Evolutionary conservation across 2,329 filamentous ascomycete species (phyloP).

Genomic region (Sporothrix globosa): DNA sequence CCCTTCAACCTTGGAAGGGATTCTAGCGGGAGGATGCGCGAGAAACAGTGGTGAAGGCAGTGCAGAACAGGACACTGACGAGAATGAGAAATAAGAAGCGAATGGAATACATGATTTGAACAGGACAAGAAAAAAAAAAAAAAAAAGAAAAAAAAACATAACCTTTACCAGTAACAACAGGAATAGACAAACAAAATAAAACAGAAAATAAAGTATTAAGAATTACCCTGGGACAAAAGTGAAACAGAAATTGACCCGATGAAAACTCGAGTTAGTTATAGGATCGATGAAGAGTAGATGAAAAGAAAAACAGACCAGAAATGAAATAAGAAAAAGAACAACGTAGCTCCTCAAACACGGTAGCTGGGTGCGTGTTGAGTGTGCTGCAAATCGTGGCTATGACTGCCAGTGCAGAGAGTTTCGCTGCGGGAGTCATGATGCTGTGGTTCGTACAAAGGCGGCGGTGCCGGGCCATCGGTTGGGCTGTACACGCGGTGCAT

Average conservation of each 20-base stretch:
- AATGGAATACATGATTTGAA: background rate
- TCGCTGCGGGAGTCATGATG: background rate
- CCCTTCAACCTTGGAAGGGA: conserved; percentile 26
- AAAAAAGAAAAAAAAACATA: background rate
- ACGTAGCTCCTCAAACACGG: background rate
- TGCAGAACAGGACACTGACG: background rate
- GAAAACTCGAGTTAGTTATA: background rate
- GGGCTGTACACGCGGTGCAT: conserved; percentile 27
- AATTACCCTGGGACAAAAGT: background rate
- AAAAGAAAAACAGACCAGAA: background rate
- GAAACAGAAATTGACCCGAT: background rate
- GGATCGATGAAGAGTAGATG: too few relatives aligned
- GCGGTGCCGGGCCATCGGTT: background rate
- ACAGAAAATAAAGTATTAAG: background rate
- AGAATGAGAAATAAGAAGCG: background rate
- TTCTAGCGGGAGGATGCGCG: background rate
- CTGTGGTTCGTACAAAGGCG: background rate
- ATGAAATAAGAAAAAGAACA: background rate
- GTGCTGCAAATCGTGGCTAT: conserved; percentile 2
- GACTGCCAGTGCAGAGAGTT: background rate
- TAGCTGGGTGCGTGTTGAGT: background rate
- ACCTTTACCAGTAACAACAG: too few relatives aligned
- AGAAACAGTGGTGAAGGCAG: background rate
- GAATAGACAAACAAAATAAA: background rate
- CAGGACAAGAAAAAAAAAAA: background rate